Evolutionary conservation across 257 asterid species (phyloP).

Genomic region (Leptodermis oblonga): DNA sequence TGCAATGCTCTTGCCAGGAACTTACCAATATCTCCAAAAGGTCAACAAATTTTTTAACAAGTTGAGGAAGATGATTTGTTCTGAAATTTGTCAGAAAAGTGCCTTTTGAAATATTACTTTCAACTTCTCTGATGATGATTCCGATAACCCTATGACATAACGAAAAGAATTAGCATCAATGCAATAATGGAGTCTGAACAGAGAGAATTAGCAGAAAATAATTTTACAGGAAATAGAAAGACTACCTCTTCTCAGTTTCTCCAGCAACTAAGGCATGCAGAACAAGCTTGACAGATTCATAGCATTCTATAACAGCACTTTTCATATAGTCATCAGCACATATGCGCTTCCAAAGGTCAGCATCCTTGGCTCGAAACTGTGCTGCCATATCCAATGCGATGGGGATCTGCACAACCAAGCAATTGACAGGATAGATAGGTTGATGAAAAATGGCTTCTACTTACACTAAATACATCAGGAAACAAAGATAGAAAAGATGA

Average conservation of each 20-base stretch:
- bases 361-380: slow-evolving; percentile 84
- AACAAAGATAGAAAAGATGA: not conserved
- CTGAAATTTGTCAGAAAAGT: slow-evolving; percentile 77
- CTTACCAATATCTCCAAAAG: slow-evolving; percentile 92
- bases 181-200: slow-evolving; percentile 9
- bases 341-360: slow-evolving; percentile 92
- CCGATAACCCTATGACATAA: slow-evolving; percentile 62
- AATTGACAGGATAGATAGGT: slow-evolving; percentile 23
- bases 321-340: slow-evolving; percentile 88
- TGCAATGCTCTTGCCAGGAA: not conserved
- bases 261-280: slow-evolving; percentile 68
- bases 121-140: slow-evolving; percentile 74
- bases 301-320: slow-evolving; percentile 94
- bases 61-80: slow-evolving; percentile 75
- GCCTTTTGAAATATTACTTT: slow-evolving; percentile 55
- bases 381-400: slow-evolving; percentile 95
- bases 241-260: slow-evolving; percentile 89
- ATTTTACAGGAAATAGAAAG: not conserved
- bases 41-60: slow-evolving; percentile 71
- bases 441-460: slow-evolving; percentile 8
- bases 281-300: slow-evolving; percentile 82
- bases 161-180: slow-evolving; percentile 26
- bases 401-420: slow-evolving; percentile 66
- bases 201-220: slow-evolving; percentile 1
- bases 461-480: not conserved